Conservation (phyloP, 179 eudicot species). For the Spinacia oleracea region DNA sequence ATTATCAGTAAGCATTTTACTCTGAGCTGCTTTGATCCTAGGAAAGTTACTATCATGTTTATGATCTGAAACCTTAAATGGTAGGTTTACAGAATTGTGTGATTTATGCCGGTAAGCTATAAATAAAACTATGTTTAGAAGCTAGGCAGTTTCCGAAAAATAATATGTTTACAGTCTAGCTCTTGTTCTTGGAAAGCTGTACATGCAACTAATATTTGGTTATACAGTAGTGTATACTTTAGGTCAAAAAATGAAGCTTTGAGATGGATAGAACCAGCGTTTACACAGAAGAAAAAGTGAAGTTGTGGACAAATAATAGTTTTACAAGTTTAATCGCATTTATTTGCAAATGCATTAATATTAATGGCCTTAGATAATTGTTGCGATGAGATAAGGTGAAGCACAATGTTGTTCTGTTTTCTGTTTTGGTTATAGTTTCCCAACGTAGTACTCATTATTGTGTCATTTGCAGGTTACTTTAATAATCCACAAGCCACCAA, state of each 20-base stretch:
- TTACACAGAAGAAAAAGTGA: neutral
- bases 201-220: neutral
- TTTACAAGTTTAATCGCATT: neutral
- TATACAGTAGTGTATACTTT: neutral
- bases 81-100: too few relatives aligned
- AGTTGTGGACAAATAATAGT: neutral
- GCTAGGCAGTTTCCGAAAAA: neutral
- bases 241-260: neutral
- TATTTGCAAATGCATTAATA: neutral
- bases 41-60: neutral
- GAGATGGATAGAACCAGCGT: neutral
- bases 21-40: neutral
- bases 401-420: neutral
- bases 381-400: neutral
- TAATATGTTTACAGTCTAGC: neutral
- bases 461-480: constrained; percentile 42
- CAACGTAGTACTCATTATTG: neutral
- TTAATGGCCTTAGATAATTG: neutral
- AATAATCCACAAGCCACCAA: constrained; percentile 60
- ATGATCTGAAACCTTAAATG: neutral
- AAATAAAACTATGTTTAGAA: neutral
- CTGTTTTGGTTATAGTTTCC: neutral
- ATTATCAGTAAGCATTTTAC: neutral
- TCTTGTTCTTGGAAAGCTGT: neutral
- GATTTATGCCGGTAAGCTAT: neutral